Base-by-base conservation (phyloP, 2,329 filamentous ascomycete genomes). In the Stagonosporopsis vannaccii region DNA sequence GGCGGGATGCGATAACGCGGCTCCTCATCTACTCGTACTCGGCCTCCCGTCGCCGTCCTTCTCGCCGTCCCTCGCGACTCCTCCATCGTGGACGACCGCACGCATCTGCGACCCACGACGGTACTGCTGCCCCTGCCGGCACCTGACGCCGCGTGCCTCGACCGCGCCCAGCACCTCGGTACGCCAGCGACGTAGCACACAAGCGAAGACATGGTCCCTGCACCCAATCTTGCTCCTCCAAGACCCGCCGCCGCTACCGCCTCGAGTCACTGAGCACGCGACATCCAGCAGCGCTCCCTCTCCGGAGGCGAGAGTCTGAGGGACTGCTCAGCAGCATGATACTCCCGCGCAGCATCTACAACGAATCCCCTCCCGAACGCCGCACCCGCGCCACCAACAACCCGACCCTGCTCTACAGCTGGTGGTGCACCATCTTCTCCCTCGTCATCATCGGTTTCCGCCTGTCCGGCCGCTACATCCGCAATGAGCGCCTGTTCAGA, bases 331-430 rank as follows among this genome's bases (percentile, higher is more conserved):
- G 44, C 59, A 68, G 59, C 64, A 76, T 75, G 74, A 69, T 76
- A 59, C 56, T 74, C 36, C 64, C 71, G 41, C 70, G 77, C 56
- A 51, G 59, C 32, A 67, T 84, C 23, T 84, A 82, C 74, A 75
- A 79, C 53, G 70, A 72, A 49, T 75, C 75, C 22, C 82, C 83
- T 20, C 86, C 85, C 23, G 77, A 78, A 54, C 75, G 79, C 57
- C 81, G 84, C 63, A 80, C 78, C 40, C 78, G 78, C 46, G 43
- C 75, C 32, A 68, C 84, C 42, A 89, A 95, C 78, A 96, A 96
- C 74, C 92, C 94, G n/a, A 96, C 93, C 0, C 81, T 99, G 43
- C 84, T 99, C 61, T 92, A 97, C 66, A 96, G 91, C 76, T 98
- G 94, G 93, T 98, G 94, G 93, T 92, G 73, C 63, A 78, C 92